Evolutionary conservation across 78 protist genomes (phyloP), one percentile per base, ranked within the genome.

Genomic region (Dictyostelium capitatum): DNA sequence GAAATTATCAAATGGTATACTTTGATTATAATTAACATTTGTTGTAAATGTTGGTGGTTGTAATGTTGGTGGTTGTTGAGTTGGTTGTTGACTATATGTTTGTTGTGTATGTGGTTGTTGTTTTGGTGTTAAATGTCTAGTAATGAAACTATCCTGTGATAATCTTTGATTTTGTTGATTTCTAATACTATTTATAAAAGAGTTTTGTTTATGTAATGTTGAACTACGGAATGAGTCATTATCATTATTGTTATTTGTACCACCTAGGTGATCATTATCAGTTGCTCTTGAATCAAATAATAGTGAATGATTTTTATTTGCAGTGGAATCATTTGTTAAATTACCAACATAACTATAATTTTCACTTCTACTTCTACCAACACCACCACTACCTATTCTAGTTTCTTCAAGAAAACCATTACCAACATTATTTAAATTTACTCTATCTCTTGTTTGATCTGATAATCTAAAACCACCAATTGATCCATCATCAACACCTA

Each of bases 271-370:
- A 48, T n/a, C 0, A 3, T 17, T 37, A n/a, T 14, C 12, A 17
- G 23, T 73, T 9, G 37, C 37, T 59, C 48, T 80, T 46, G 79
- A 73, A 47, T 73, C 79, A 11, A 73, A 37, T 37, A 73, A 47
- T 11, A 73, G 17, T 9, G 79, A 73, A n/a, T 37, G 79, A 46
- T 73, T 73, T 73, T 23, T 73, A 73, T 20, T 47, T 41, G 20
- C 17, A 41, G n/a, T 73, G 6, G 65, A 77, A 19, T 54, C 51
- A 54, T 79, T 47, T 9, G 83, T 79, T 17, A 54, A 17, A 37
- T 79, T 54, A 56, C 83, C 83, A 54, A 79, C 59, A 79, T 79
- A 79, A 79, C 83, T 79, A 37, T 79, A 79, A 56, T 79, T 79
- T 5, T 54, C 70, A 25, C 17, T 17, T 14, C 46, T 56, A 28